A percentile compares a stretch with the other conserved stretches of the same genome.
Evolutionary conservation across 2,329 filamentous ascomycete species (phyloP).

Genomic region (Fusarium keratoplasticum): DNA sequence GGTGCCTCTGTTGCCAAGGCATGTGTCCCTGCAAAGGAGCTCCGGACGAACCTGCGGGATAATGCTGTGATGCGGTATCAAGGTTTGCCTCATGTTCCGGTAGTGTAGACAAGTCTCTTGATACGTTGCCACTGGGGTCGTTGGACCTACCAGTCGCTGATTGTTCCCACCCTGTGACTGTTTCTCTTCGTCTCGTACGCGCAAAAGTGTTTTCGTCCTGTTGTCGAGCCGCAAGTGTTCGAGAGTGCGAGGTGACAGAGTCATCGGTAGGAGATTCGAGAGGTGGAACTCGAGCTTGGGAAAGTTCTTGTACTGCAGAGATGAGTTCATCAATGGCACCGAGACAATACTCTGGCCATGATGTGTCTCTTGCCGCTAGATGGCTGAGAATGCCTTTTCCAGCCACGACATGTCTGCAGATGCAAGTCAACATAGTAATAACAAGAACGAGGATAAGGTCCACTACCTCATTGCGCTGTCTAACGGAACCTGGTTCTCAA

Average conservation of each 20-base stretch:
- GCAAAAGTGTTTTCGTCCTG: background rate
- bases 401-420: constrained; percentile 43
- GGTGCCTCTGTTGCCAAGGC: constrained; percentile 7
- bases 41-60: background rate
- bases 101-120: background rate
- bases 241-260: constrained; percentile 13
- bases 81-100: background rate
- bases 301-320: constrained; percentile 44
- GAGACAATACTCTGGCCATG: constrained; percentile 50
- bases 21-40: background rate
- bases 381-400: constrained; percentile 45
- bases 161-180: background rate
- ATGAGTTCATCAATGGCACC: constrained; percentile 49
- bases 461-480: constrained; percentile 53
- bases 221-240: background rate
- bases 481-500: constrained; percentile 56
- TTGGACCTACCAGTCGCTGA: background rate
- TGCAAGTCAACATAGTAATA: background rate
- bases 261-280: constrained; percentile 28
- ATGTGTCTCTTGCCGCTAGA: constrained; percentile 46
- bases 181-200: constrained; percentile 11
- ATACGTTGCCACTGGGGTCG: background rate
- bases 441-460: accelerated
- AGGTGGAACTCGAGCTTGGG: constrained; percentile 12
- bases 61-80: background rate